These are phyloP conservation scores for Juncus inflexus DNA, from an alignment of 176 grass and related monocot species.

Conservation along the genomic window DNA sequence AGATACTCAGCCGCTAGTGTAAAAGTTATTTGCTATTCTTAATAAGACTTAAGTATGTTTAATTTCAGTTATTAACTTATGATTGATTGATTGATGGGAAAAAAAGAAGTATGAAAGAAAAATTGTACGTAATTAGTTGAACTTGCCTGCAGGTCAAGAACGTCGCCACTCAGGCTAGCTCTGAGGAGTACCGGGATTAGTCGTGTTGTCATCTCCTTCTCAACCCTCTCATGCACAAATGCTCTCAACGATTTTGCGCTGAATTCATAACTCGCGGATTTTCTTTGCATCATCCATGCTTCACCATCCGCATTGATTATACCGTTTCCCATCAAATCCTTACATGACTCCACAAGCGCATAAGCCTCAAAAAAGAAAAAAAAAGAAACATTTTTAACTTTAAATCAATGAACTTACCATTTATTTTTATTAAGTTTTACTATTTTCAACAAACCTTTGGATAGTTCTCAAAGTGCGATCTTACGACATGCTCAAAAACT, in stretches of 20 bases:
- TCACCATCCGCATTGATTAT: conserved; percentile 44
- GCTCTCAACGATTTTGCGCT: conserved; percentile 38
- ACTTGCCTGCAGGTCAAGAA: conserved; percentile 42
- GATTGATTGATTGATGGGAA: too few species aligned
- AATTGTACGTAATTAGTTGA: too few species aligned
- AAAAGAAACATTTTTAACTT: too few species aligned
- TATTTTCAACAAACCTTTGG: conserved; percentile 48
- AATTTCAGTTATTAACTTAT: too few species aligned
- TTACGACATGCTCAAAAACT: conserved; percentile 42
- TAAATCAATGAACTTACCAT: too few species aligned
- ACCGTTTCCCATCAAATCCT: conserved; percentile 46
- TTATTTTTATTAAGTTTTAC: too few species aligned
- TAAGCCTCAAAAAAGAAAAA: too few species aligned
- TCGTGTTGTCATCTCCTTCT: conserved; percentile 20
- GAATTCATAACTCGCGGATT: conserved; percentile 54
- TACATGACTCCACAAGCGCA: neutral
- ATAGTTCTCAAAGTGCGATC: conserved; percentile 44
- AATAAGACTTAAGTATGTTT: too few species aligned
- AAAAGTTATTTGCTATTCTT: too few species aligned
- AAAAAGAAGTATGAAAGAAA: too few species aligned
- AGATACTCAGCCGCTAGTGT: too few species aligned
- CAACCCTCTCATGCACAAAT: conserved; percentile 36
- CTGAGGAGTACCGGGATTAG: conserved; percentile 37
- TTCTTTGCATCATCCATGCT: conserved; percentile 54
- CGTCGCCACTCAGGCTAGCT: conserved; percentile 8